A percentile compares a stretch with the other conserved stretches of the same genome.
phyloP scores from a whole-genome alignment of 768 basidiomycete genomes.

The Dictyophora rubrovolvata region DNA sequence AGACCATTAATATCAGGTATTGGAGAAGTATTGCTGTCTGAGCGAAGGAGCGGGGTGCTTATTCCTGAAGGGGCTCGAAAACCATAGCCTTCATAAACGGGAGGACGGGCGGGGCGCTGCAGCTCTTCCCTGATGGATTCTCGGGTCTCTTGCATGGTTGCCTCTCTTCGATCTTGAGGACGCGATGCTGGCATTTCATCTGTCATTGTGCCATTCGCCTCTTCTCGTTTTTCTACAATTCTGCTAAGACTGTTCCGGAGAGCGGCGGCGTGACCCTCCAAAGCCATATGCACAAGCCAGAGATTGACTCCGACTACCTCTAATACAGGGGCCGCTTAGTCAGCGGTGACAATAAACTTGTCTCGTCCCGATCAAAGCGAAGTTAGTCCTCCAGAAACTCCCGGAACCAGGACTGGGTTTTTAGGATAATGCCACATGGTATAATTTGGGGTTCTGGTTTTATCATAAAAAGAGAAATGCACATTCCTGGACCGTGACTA shows the following conservation, averaged over 20 bases:
- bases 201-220: background rate
- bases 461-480: too few relatives aligned
- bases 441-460: too few relatives aligned
- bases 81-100: conserved; percentile 68
- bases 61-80: conserved; percentile 63
- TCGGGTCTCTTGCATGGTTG: conserved; percentile 3
- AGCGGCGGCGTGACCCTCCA: background rate
- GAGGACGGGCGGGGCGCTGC: conserved; percentile 19
- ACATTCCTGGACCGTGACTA: too few relatives aligned
- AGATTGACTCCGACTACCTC: too few relatives aligned
- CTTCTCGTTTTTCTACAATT: background rate
- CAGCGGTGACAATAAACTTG: too few relatives aligned
- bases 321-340: too few relatives aligned
- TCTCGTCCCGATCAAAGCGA: too few relatives aligned
- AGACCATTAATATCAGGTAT: conserved; percentile 63
- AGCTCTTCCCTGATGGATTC: conserved; percentile 5
- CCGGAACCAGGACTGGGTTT: too few relatives aligned
- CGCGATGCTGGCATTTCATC: background rate
- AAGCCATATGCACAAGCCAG: background rate
- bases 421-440: too few relatives aligned
- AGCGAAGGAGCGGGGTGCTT: conserved; percentile 43
- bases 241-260: background rate
- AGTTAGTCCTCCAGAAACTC: too few relatives aligned
- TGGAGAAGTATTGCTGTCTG: conserved; percentile 4
- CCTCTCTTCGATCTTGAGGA: conserved; percentile 3